Evolutionary conservation across 2,329 filamentous ascomycete species (phyloP).

Genomic region (Sarocladium strictum): DNA sequence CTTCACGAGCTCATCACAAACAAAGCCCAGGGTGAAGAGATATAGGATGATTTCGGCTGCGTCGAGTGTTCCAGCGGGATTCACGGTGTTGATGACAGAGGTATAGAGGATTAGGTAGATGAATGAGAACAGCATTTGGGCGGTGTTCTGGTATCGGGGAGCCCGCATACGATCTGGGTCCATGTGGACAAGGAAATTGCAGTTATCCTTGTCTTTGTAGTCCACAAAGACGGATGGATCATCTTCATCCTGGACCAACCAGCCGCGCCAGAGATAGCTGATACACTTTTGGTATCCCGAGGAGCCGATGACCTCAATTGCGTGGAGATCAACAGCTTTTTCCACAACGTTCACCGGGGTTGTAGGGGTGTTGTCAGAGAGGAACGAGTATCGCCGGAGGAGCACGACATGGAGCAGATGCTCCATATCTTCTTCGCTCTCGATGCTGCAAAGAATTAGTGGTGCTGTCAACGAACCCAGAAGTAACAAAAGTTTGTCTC

Average conservation of each 20-base stretch:
- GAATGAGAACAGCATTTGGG: constrained; percentile 79
- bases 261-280: constrained; percentile 86
- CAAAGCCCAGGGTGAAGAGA: constrained; percentile 83
- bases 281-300: constrained; percentile 97
- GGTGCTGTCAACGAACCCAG: neutral
- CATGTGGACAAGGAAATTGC: constrained; percentile 72
- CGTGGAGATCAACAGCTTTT: constrained; percentile 87
- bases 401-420: constrained; percentile 78
- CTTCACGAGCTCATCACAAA: constrained; percentile 82
- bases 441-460: constrained; percentile 55
- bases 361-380: constrained; percentile 66
- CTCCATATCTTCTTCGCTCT: constrained; percentile 69
- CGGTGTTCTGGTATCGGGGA: constrained; percentile 85
- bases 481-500: constrained; percentile 17
- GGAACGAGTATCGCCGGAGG: constrained; percentile 80
- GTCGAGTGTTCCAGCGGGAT: constrained; percentile 77
- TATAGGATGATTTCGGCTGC: constrained; percentile 79
- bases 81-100: constrained; percentile 88
- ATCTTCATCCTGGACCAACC: constrained; percentile 92
- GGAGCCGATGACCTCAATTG: constrained; percentile 79
- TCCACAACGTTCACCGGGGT: constrained; percentile 83
- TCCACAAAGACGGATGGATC: constrained; percentile 86
- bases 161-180: constrained; percentile 93
- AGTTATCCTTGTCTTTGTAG: constrained; percentile 77
- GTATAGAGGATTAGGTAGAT: constrained; percentile 84